Conservation (phyloP, 1,284 basidiomycete species). For the Ceratobasidium sp. region DNA sequence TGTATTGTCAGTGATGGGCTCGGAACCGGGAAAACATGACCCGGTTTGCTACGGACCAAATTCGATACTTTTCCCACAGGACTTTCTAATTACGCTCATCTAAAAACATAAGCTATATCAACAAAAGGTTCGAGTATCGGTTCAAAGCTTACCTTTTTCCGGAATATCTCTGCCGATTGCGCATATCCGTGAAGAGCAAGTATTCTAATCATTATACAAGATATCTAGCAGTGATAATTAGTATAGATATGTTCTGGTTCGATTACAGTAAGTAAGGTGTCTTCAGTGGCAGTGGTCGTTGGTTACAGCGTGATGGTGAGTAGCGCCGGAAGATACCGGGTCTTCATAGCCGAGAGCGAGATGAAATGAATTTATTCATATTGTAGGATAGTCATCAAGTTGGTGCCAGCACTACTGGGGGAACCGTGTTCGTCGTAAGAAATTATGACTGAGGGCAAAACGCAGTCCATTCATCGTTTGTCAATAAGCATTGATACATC, state of each 20-base stretch:
- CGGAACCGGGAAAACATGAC: neutral
- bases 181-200: conserved; percentile 65
- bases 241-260: no score
- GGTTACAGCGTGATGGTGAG: neutral
- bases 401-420: no score
- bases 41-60: conserved; percentile 57
- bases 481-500: neutral
- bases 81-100: conserved; percentile 78
- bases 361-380: no score
- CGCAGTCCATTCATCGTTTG: no score
- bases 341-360: neutral
- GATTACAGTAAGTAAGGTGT: no score
- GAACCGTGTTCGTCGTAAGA: no score
- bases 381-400: no score
- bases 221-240: neutral
- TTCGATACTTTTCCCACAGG: conserved; percentile 70
- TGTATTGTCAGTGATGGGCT: conserved; percentile 5
- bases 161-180: conserved; percentile 80
- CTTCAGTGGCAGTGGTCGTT: neutral
- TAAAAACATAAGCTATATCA: conserved; percentile 46
- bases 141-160: conserved; percentile 67
- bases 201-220: conserved; percentile 43
- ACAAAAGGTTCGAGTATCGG: neutral
- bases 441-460: no score
- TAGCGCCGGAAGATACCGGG: neutral